Percentiles rank a stretch among this genome's conserved stretches.
These are phyloP conservation scores for Euphorbia schlechtendalii DNA, from an alignment of 441 rosid species.

Conservation along the genomic window DNA sequence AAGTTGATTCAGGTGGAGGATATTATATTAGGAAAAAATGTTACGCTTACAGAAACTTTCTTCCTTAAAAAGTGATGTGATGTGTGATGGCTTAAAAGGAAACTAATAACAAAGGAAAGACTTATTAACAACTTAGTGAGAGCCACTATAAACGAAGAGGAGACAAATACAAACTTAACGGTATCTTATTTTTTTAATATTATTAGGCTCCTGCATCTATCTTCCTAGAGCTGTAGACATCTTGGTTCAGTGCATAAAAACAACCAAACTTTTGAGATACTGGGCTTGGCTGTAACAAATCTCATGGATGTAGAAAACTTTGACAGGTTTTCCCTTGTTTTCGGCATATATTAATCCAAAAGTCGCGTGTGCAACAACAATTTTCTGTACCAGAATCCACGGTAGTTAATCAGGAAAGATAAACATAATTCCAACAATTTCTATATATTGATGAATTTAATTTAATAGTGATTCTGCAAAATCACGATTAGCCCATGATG, in stretches of 20 bases:
- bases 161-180: background rate
- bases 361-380: background rate
- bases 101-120: background rate
- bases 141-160: background rate
- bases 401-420: background rate
- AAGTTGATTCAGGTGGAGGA: background rate
- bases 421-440: background rate
- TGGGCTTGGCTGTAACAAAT: background rate
- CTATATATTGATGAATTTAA: background rate
- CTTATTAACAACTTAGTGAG: background rate
- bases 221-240: background rate
- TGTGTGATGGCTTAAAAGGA: background rate
- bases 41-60: slow-evolving; percentile 10
- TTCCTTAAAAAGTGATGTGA: background rate
- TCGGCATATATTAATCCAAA: background rate
- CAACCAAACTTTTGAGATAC: background rate
- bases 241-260: background rate
- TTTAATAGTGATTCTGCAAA: background rate
- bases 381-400: background rate
- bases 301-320: background rate
- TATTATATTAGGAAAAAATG: background rate
- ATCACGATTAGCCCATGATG: background rate
- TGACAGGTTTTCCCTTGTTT: background rate
- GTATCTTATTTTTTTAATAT: background rate
- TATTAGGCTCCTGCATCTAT: background rate